Conservation (phyloP, 306 rosid genomes). For the Dalbergia oliveri region DNA sequence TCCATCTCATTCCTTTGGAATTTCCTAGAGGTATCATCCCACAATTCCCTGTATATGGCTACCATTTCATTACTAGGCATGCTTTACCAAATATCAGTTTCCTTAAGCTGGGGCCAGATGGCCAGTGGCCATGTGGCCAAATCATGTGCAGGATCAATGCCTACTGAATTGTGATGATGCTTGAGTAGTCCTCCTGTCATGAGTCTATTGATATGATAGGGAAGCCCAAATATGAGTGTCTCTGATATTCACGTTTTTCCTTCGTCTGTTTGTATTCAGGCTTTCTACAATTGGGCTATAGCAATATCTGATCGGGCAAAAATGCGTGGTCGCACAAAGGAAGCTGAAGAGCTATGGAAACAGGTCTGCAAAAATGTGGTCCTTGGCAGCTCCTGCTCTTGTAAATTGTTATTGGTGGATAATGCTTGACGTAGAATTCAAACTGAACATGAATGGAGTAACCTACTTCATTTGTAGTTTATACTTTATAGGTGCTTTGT, state of each 20-base stretch:
- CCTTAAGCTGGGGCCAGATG: neutral
- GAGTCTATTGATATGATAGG: conserved; percentile 22
- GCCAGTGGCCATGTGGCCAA: neutral
- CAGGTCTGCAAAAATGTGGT: conserved; percentile 68
- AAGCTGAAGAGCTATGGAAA: conserved; percentile 99
- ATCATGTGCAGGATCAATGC: conserved; percentile 27
- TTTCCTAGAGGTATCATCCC: neutral
- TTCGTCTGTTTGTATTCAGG: conserved; percentile 58
- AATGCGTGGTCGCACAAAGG: conserved; percentile 99
- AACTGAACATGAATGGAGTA: conserved; percentile 12
- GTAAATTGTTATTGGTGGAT: conserved; percentile 17
- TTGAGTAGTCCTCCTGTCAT: neutral
- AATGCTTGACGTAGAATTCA: conserved; percentile 27
- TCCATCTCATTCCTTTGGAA: conserved; percentile 12
- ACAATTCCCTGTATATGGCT: conserved; percentile 11
- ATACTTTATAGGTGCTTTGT: neutral
- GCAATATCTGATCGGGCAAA: conserved; percentile 99
- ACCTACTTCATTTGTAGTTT: conserved; percentile 33
- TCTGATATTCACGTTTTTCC: neutral
- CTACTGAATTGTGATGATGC: neutral
- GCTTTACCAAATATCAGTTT: conserved; percentile 15
- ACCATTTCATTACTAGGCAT: neutral
- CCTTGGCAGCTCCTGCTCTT: conserved; percentile 24
- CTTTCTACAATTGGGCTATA: conserved; percentile 99
- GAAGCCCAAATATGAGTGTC: neutral